Evolutionary conservation across 192 early-diverging fungal species (phyloP).

Genomic region (Spinellus fusiger): DNA sequence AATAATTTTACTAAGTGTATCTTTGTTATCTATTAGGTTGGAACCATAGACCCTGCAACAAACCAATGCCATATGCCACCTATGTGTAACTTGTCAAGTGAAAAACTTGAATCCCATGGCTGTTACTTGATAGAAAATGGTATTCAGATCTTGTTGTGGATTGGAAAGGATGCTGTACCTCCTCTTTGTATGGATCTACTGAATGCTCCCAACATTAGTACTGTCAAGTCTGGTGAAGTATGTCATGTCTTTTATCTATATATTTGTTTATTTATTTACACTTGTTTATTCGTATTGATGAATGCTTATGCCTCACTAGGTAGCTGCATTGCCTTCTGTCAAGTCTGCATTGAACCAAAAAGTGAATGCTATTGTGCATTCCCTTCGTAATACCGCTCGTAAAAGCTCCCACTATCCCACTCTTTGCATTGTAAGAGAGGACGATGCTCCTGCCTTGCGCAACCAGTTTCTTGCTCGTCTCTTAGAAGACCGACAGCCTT

Average conservation of each 20-base stretch:
- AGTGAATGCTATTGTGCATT: constrained; percentile 52
- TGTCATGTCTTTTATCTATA: neutral
- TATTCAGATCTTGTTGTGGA: constrained; percentile 69
- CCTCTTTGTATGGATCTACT: constrained; percentile 58
- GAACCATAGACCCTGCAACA: constrained; percentile 46
- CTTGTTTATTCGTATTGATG: neutral
- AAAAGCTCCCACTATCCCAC: constrained; percentile 54
- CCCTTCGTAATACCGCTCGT: constrained; percentile 48
- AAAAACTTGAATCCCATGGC: constrained; percentile 69
- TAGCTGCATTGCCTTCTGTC: constrained; percentile 27
- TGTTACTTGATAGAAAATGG: constrained; percentile 74
- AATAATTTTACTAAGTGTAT: neutral
- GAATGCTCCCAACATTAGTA: constrained; percentile 53
- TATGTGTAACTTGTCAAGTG: constrained; percentile 62
- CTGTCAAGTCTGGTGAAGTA: constrained; percentile 62
- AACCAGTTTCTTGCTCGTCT: constrained; percentile 63
- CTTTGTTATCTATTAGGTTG: constrained; percentile 24
- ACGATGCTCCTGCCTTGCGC: constrained; percentile 67
- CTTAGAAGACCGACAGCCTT: constrained; percentile 59
- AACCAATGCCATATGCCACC: constrained; percentile 65
- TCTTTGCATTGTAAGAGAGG: constrained; percentile 72
- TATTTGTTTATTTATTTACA: too few relatives aligned
- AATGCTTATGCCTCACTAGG: neutral
- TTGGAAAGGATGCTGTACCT: constrained; percentile 58
- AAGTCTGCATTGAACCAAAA: constrained; percentile 57